Evolutionary conservation across 2,329 filamentous ascomycete genomes (phyloP), one percentile per base, ranked within the genome.

Genomic region (Moelleriella libera): DNA sequence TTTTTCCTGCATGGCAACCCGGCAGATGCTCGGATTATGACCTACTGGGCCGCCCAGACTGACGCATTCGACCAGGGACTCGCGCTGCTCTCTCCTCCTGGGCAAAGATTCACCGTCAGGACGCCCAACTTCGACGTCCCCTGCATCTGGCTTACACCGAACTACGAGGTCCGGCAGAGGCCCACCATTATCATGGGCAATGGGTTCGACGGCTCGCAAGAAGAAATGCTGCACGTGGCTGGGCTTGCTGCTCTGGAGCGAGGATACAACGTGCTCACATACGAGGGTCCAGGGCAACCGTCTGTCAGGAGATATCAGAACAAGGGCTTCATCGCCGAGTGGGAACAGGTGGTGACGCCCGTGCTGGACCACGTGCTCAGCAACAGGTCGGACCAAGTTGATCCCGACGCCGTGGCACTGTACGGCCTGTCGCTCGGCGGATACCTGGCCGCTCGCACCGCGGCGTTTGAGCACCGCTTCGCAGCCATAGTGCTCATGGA

Each of bases 281-380:
- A 66, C 47, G 70, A 74, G 47, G 70, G 70, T 0, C 69, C 69
- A 0, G 69, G 69, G 0, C 69, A 72, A 51, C 60, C 63, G 1
- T 63, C 58, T 1, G 63, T 68, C 2, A 61, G 64, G 7, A 63
- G 69, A 1, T 48, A 65, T 0, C 67, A 72, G 45, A 54, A 60
- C 9, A 45, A 69, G 0, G 68, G 68, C 2, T 72, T 72, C 53
- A 70, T 69, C 46, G 55, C 59, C 0, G 60, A 71, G 5, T 72
- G 68, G 68, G 65, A 69, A 45, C 34, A 45, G n/a, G 67, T 65
- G 1, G 57, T 66, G 4, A 63, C 59, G 0, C 66, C 67, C 0
- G 56, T 70, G 1, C 54, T 71, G 4, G 66, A 71, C 53, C 63
- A 65, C 43, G 50, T 62, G 1, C 37, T 60, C 10, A 49, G 52